Evolutionary conservation across 805 yeast genomes (phyloP), one percentile per base, ranked within the genome.

Genomic region (Pichia paraexigua): DNA sequence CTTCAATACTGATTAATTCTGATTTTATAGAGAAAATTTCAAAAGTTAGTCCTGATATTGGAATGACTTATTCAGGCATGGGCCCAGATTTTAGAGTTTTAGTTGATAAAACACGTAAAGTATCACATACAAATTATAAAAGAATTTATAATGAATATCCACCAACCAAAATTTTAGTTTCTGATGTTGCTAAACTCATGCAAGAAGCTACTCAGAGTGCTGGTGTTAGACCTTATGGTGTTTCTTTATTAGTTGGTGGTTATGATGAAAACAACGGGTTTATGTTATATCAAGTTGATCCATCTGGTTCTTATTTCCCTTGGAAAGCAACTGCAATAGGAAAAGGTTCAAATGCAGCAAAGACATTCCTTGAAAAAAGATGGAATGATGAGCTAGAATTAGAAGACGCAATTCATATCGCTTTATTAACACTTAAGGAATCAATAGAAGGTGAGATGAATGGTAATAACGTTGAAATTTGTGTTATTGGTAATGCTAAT

Each of bases 251-350:
- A 51, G 90, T 94, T 20, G 99, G 97, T 11, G 99, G 99, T 22
- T 79, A 88, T 66, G 98, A 94, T 66, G 89, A 85, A 39, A 62
- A 64, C 39, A 69, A 63, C 47, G 82, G 82, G 28, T 91, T 79
- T 69, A 87, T 87, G 65, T 75, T 94, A 54, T 94, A 94, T 69
- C 99, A 94, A 71, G 95, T 94, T 46, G 99, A 94, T 71, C 99
- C 99, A 5, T 86, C 96, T 4, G 99, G 99, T 11, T 83, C 97
- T 41, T 94, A 85, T 68, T 94, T 88, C 77, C 98, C 99, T 11
- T 94, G 99, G 99, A 94, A 92, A 71, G 99, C 99, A 40, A 92
- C 99, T 4, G 98, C 99, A 24, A 94, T 94, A 61, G 99, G 99
- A 57, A 91, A 90, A 66, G 95, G 97, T 25, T 83, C 97, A 4